These are phyloP conservation scores for Phytopythium ostracodes DNA, from an alignment of 352 stramenopile species.

Conservation along the genomic window DNA sequence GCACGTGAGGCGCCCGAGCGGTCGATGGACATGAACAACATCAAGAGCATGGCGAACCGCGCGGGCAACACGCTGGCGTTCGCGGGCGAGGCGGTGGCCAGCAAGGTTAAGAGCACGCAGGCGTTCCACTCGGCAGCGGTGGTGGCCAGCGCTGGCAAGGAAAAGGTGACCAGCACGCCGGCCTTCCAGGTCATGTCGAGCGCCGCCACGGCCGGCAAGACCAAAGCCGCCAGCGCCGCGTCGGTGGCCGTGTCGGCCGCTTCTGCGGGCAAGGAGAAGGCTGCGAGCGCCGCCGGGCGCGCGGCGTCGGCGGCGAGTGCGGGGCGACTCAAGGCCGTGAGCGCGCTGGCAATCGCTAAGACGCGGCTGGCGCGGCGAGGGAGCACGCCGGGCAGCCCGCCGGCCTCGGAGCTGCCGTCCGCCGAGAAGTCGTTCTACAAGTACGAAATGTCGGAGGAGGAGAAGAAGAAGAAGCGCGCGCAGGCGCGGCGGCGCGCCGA, in stretches of 20 bases:
- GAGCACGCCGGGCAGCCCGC: constrained; percentile 17
- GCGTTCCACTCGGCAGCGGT: constrained; percentile 54
- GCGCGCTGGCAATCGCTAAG: constrained; percentile 52
- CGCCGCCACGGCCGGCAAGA: constrained; percentile 29
- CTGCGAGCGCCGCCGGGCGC: constrained; percentile 31
- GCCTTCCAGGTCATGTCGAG: constrained; percentile 45
- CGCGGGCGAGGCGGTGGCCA: constrained; percentile 42
- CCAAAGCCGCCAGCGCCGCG: constrained; percentile 46
- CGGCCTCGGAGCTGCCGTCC: constrained; percentile 29
- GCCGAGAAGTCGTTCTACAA: constrained; percentile 73
- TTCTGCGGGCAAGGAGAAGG: constrained; percentile 54
- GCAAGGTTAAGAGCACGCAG: constrained; percentile 60
- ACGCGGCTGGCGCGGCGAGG: constrained; percentile 38
- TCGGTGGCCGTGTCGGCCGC: constrained; percentile 39
- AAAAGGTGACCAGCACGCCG: constrained; percentile 59
- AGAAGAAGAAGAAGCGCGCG: constrained; percentile 66
- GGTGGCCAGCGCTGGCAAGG: constrained; percentile 39
- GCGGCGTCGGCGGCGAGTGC: constrained; percentile 41
- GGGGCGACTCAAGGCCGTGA: constrained; percentile 48
- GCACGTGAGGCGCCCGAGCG: too few relatives aligned
- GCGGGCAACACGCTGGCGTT: constrained; percentile 71
- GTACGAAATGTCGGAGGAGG: constrained; percentile 80
- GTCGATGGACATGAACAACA: constrained; percentile 52
- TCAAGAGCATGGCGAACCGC: constrained; percentile 71
- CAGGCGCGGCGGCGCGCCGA: constrained; percentile 55